phyloP scores from a whole-genome alignment of 768 basidiomycete species.

The Mycena galopus region DNA sequence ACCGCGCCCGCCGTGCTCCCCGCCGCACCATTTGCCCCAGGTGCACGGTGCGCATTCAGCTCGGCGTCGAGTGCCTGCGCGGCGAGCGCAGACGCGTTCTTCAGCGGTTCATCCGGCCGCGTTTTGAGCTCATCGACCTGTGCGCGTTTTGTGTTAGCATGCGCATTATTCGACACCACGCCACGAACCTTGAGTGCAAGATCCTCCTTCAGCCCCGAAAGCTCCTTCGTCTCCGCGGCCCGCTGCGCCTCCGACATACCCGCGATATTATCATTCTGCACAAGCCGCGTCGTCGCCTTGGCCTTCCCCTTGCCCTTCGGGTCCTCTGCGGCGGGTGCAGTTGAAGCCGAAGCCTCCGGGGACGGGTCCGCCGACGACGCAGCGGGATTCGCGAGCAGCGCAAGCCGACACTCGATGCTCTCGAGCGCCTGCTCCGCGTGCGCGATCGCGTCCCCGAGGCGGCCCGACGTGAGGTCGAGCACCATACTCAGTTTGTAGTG shows the following conservation, averaged over 20 bases:
- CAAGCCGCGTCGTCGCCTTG: slow-evolving; percentile 58
- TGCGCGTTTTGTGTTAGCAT: too few relatives aligned
- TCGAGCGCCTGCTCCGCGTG: slow-evolving; percentile 86
- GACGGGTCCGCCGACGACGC: slow-evolving; percentile 19
- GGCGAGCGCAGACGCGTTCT: slow-evolving; percentile 75
- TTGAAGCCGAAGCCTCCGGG: too few relatives aligned
- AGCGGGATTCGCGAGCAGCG: slow-evolving; percentile 60
- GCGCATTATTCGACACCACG: too few relatives aligned
- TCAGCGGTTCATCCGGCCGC: slow-evolving; percentile 71
- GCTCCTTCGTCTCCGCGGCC: slow-evolving; percentile 84
- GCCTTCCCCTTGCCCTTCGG: slow-evolving; percentile 81
- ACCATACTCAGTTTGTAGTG: slow-evolving; percentile 96
- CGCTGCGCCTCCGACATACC: slow-evolving; percentile 82
- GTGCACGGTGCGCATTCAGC: slow-evolving; percentile 61
- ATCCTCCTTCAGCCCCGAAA: slow-evolving; percentile 82
- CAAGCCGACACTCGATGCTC: slow-evolving; percentile 80
- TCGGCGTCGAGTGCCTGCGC: slow-evolving; percentile 81
- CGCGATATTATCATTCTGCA: slow-evolving; percentile 67
- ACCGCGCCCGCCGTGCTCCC: slow-evolving; percentile 55
- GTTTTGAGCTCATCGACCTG: slow-evolving; percentile 94
- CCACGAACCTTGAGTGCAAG: slow-evolving; percentile 80
- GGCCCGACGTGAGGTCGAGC: slow-evolving; percentile 89
- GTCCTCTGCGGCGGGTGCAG: slow-evolving; percentile 58
- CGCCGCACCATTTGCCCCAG: slow-evolving; percentile 47
- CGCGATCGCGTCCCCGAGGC: slow-evolving; percentile 82